Percentiles rank a stretch among this genome's conserved stretches.
Conservation (phyloP, 306 rosid species). For the Mimosa bimucronata region DNA sequence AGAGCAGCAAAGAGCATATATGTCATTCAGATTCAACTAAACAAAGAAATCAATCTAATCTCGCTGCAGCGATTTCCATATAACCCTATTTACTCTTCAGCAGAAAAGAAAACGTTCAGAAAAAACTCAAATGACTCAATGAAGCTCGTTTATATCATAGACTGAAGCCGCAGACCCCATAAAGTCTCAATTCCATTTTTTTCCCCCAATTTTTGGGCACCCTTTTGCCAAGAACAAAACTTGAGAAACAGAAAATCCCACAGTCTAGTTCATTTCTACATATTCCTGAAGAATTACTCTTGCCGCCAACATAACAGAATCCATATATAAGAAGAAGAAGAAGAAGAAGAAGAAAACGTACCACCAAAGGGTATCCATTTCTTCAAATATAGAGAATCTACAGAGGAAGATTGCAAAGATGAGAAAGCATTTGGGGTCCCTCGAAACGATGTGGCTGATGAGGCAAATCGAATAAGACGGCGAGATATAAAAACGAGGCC, state of each 20-base stretch:
- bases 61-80: background rate
- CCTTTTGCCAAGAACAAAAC: background rate
- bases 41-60: background rate
- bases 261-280: background rate
- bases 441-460: conserved; percentile 44
- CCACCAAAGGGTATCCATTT: conserved; percentile 43
- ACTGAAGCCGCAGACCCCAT: background rate
- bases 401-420: conserved; percentile 32
- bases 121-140: conserved; percentile 2
- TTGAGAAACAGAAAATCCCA: background rate
- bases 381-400: conserved; percentile 21
- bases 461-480: conserved; percentile 30
- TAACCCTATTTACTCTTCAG: background rate
- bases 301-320: background rate
- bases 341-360: conserved; percentile 8
- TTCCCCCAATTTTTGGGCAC: too few species aligned
- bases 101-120: background rate
- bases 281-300: background rate
- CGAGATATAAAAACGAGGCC: conserved; percentile 24
- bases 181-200: too few species aligned
- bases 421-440: conserved; percentile 32
- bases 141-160: background rate
- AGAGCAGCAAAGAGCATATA: background rate
- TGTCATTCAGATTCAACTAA: background rate
- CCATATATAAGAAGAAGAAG: background rate